phyloP scores from a whole-genome alignment of 2,329 filamentous ascomycete species.

The Xylaria hypoxylon region DNA sequence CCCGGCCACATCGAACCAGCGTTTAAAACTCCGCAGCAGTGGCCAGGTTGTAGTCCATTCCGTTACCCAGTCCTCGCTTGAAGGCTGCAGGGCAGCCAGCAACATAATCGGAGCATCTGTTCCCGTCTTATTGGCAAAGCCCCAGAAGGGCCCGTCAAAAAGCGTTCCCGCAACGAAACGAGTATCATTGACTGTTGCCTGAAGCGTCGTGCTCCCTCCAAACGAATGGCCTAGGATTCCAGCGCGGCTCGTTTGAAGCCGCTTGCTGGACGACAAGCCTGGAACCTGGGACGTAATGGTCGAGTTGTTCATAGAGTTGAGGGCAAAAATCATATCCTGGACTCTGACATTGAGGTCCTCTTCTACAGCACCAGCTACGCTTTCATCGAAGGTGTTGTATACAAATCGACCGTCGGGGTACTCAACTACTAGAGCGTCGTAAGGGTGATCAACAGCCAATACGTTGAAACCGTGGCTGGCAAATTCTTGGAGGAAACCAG shows the following conservation, averaged over 20 bases:
- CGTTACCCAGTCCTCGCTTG: background rate
- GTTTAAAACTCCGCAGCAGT: conserved; percentile 15
- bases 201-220: conserved; percentile 23
- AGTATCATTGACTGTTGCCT: conserved; percentile 23
- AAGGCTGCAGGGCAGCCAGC: conserved; percentile 16
- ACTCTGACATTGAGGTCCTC: conserved; percentile 9
- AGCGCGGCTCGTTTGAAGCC: conserved; percentile 12
- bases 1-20: conserved; percentile 20
- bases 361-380: background rate
- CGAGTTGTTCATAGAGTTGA: conserved; percentile 20
- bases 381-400: conserved; percentile 14
- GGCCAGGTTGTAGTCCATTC: conserved; percentile 23
- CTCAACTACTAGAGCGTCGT: conserved; percentile 23
- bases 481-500: conserved; percentile 19
- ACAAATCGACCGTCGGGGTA: conserved; percentile 28
- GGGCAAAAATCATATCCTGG: conserved; percentile 24
- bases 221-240: conserved; percentile 27
- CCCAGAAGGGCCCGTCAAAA: conserved; percentile 29
- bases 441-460: conserved; percentile 26
- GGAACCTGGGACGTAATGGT: conserved; percentile 24
- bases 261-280: background rate
- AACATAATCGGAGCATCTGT: conserved; percentile 16
- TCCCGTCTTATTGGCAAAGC: conserved; percentile 18
- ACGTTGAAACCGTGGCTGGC: conserved; percentile 31
- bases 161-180: conserved; percentile 23